Evolutionary conservation across 192 early-diverging fungal genomes (phyloP).

Genomic region (Coemansia sp.): DNA sequence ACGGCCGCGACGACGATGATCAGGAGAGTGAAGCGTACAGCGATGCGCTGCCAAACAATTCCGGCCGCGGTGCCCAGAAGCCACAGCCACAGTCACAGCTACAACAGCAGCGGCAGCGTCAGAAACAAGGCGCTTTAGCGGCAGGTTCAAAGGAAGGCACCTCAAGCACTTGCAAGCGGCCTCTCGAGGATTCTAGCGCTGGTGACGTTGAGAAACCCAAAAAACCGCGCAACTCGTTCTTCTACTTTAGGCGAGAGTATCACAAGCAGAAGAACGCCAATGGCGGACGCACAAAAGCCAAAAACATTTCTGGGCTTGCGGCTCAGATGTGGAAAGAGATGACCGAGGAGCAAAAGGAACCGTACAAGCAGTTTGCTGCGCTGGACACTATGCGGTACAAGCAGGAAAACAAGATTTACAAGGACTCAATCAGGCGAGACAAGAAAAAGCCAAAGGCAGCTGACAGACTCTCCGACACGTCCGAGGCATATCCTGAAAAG

Average conservation of each 20-base stretch:
- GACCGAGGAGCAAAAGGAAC: constrained; percentile 52
- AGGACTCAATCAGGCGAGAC: constrained; percentile 22
- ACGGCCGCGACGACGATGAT: not conserved
- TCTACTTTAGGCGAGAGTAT: constrained; percentile 24
- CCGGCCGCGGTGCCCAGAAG: constrained; percentile 3
- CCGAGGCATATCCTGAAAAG: not conserved
- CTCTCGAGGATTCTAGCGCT: not conserved
- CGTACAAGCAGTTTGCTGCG: constrained; percentile 58
- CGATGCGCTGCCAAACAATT: constrained; percentile 3
- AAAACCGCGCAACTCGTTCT: constrained; percentile 32
- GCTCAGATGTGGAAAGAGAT: constrained; percentile 62
- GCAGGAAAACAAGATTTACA: constrained; percentile 61
- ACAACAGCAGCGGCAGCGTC: not conserved
- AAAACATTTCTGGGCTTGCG: constrained; percentile 21
- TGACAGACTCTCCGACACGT: not conserved
- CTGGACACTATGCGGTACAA: constrained; percentile 72
- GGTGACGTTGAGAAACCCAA: constrained; percentile 12
- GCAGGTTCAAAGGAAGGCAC: not conserved
- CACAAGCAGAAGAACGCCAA: constrained; percentile 13
- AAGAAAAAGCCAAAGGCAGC: constrained; percentile 9
- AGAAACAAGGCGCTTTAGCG: not conserved
- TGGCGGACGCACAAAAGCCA: constrained; percentile 17
- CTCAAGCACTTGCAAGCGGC: constrained; percentile 5
- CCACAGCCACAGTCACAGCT: not conserved
- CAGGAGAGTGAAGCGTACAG: not conserved